Percentiles rank a stretch among this genome's conserved stretches.
These are phyloP conservation scores for Pharus latifolius DNA, from an alignment of 176 grass and related monocot genomes.

Conservation along the genomic window DNA sequence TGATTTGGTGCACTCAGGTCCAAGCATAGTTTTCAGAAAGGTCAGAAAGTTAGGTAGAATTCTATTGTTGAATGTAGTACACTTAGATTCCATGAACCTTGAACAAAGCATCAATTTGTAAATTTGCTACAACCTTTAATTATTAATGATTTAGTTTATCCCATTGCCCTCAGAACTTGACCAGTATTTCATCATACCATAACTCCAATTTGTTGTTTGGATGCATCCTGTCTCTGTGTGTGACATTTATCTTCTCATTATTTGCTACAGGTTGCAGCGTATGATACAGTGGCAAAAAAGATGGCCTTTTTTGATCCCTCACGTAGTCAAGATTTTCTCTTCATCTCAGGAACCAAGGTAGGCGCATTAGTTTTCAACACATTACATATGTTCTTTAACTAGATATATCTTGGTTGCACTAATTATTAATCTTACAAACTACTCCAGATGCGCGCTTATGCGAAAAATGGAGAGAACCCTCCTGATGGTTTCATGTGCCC, in stretches of 20 bases:
- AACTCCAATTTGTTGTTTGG: background rate
- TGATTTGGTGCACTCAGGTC: background rate
- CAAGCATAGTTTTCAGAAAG: background rate
- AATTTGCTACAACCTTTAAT: too few relatives aligned
- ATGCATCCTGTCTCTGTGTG: background rate
- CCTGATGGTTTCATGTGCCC: constrained; percentile 97
- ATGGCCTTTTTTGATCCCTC: constrained; percentile 97
- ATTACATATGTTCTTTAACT: background rate
- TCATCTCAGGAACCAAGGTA: constrained; percentile 99
- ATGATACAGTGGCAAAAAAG: constrained; percentile 65
- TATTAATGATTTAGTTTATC: background rate
- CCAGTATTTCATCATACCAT: background rate
- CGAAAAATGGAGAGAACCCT: constrained; percentile 81
- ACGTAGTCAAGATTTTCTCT: constrained; percentile 80
- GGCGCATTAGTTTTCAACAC: background rate
- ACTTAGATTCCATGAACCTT: background rate
- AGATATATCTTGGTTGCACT: background rate
- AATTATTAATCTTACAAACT: background rate
- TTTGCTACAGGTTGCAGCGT: constrained; percentile 66
- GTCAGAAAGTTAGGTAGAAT: too few relatives aligned
- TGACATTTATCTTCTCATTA: background rate
- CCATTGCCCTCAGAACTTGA: background rate
- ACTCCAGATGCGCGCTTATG: constrained; percentile 78
- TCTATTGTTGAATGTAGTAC: background rate
- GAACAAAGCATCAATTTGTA: background rate